Percentiles rank a stretch among this genome's conserved stretches.
Conservation (phyloP, 73 alveolate species). For the Diophrys sp. region DNA sequence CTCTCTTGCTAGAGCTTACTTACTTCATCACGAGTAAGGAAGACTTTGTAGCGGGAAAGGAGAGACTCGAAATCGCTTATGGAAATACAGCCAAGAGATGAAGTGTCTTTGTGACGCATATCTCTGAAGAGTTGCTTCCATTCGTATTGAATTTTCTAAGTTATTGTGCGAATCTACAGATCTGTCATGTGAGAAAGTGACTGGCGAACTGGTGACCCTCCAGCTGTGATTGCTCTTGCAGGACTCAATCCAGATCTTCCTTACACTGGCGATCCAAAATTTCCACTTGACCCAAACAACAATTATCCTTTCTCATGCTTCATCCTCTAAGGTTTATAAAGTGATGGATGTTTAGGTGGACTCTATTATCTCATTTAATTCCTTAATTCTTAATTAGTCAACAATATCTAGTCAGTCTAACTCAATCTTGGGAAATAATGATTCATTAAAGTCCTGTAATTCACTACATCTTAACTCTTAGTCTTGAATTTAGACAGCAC, state of each 20-base stretch:
- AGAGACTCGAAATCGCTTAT: not conserved
- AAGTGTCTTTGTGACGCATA: not conserved
- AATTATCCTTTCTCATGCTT: too few species aligned
- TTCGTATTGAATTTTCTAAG: not conserved
- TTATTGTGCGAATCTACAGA: too few species aligned
- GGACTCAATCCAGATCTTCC: too few species aligned
- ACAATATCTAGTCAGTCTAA: not conserved
- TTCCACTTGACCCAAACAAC: too few species aligned
- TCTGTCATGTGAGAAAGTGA: too few species aligned
- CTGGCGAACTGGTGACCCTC: too few species aligned
- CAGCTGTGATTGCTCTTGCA: too few species aligned
- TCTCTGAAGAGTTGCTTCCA: slow-evolving; percentile 9
- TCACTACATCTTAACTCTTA: not conserved
- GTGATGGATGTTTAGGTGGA: too few species aligned
- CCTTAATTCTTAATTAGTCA: not conserved
- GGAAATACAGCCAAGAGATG: not conserved
- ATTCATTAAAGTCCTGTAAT: slow-evolving; percentile 1
- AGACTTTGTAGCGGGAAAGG: not conserved
- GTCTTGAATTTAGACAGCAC: slow-evolving; percentile 5
- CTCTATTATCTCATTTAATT: not conserved
- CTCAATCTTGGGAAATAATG: not conserved
- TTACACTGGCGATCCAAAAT: too few species aligned
- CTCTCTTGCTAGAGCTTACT: not conserved
- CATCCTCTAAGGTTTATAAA: too few species aligned
- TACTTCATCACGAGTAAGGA: not conserved